A percentile compares a stretch with the other conserved stretches of the same genome.
phyloP scores from a whole-genome alignment of 371 early-diverging fungal species.

The Parasitella parasitica region DNA sequence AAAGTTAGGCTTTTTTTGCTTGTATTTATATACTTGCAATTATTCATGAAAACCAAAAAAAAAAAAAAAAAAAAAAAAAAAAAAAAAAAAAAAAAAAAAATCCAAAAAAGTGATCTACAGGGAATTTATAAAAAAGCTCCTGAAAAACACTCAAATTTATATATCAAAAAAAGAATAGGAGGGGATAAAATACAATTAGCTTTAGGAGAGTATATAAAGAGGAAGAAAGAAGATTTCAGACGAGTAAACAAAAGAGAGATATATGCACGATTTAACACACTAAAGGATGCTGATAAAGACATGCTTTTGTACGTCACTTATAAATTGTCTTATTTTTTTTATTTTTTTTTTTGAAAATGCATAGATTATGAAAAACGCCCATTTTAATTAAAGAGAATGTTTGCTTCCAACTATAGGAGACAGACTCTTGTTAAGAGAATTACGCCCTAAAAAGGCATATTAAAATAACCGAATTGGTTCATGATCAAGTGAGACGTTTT shows the following conservation, averaged over 20 bases:
- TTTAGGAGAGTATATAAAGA: neutral
- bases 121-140: neutral
- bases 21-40: neutral
- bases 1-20: too few species aligned
- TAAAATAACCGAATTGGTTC: neutral
- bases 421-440: neutral
- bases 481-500: neutral
- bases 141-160: neutral
- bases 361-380: neutral
- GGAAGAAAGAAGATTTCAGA: neutral
- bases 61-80: too few species aligned
- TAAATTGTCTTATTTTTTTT: neutral
- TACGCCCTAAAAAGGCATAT: neutral
- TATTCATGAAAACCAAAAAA: too few species aligned
- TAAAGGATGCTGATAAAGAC: neutral
- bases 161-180: neutral
- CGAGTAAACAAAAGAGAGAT: neutral
- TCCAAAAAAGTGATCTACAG: constrained; percentile 1
- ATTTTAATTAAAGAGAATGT: neutral
- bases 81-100: too few species aligned
- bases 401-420: neutral
- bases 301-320: neutral
- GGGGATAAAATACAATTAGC: neutral
- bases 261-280: neutral
- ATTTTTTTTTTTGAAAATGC: neutral